Evolutionary conservation across 352 stramenopile genomes (phyloP).

Genomic region (Globisporangium recalcitrans): DNA sequence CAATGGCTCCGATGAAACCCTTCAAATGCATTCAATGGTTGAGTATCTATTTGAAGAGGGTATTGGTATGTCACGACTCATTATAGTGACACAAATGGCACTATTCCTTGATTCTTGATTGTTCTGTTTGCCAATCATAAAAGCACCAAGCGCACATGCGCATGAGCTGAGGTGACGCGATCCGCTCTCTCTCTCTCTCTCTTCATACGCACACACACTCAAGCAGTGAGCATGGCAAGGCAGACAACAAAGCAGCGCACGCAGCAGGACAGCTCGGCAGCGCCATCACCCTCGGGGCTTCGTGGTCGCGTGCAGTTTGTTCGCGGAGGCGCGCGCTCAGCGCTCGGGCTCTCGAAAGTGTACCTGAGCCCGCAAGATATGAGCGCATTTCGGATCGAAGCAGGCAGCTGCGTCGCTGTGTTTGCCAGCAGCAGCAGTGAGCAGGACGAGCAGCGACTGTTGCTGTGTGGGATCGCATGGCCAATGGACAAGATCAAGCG

Average conservation of each 20-base stretch:
- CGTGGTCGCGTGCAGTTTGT: slow-evolving; percentile 56
- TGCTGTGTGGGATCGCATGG: slow-evolving; percentile 64
- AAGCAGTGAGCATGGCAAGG: neutral
- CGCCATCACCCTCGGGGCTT: neutral
- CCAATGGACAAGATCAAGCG: slow-evolving; percentile 73
- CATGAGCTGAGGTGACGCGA: neutral
- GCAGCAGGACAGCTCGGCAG: neutral
- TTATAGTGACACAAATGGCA: neutral
- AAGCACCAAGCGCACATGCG: neutral
- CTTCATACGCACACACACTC: neutral
- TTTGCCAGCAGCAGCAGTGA: neutral
- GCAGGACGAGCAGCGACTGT: slow-evolving; percentile 14
- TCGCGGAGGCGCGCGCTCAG: slow-evolving; percentile 46
- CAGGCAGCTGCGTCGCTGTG: slow-evolving; percentile 36
- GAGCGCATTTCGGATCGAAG: slow-evolving; percentile 27
- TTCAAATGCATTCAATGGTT: neutral
- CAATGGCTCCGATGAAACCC: neutral
- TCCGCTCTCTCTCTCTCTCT: neutral
- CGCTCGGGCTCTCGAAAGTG: slow-evolving; percentile 54
- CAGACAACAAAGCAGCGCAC: neutral
- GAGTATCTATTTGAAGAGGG: slow-evolving; percentile 11
- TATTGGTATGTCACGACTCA: neutral
- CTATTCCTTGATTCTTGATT: too few species aligned
- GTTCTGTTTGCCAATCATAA: slow-evolving; percentile 13
- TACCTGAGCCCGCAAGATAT: slow-evolving; percentile 65